These are phyloP conservation scores for Endoconidiophora laricicola DNA, from an alignment of 2,329 filamentous ascomycete species.

Conservation along the genomic window DNA sequence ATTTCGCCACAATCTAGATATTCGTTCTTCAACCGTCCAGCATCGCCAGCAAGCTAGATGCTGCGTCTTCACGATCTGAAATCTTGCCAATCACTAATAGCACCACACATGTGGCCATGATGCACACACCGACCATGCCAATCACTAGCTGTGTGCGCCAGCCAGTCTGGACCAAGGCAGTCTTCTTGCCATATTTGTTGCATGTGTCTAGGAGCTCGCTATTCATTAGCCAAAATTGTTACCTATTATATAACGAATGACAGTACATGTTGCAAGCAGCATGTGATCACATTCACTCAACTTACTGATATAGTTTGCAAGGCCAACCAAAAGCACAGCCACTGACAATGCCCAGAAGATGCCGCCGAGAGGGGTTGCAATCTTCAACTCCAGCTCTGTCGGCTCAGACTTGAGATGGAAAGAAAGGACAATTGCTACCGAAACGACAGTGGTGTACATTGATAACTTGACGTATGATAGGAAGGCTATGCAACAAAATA, in stretches of 20 bases:
- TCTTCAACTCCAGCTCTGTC: conserved; percentile 49
- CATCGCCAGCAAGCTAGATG: conserved; percentile 6
- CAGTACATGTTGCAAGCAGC: not conserved
- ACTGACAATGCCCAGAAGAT: conserved; percentile 76
- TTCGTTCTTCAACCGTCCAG: not conserved
- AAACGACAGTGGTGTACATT: conserved; percentile 80
- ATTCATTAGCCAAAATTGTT: no score
- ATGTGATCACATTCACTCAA: not conserved
- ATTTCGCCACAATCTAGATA: no score
- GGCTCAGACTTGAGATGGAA: conserved; percentile 76
- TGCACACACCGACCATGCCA: conserved; percentile 41
- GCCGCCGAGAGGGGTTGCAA: conserved; percentile 70
- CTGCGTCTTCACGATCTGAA: conserved; percentile 2
- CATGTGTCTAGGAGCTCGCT: conserved; percentile 36
- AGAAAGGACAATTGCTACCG: conserved; percentile 77
- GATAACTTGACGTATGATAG: conserved; percentile 81
- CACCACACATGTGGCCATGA: conserved; percentile 48
- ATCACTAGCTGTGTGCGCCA: conserved; percentile 75
- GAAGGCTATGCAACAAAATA: conserved; percentile 35
- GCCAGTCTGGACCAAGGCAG: conserved; percentile 78
- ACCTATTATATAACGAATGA: not conserved
- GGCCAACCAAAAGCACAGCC: conserved; percentile 57
- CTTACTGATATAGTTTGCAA: conserved; percentile 73
- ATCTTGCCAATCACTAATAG: conserved; percentile 36
- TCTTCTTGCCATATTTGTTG: conserved; percentile 60